Percentiles rank a stretch among this genome's conserved stretches.
phyloP scores from a whole-genome alignment of 2,329 filamentous ascomycete species.

The Cladosporium colombiae region DNA sequence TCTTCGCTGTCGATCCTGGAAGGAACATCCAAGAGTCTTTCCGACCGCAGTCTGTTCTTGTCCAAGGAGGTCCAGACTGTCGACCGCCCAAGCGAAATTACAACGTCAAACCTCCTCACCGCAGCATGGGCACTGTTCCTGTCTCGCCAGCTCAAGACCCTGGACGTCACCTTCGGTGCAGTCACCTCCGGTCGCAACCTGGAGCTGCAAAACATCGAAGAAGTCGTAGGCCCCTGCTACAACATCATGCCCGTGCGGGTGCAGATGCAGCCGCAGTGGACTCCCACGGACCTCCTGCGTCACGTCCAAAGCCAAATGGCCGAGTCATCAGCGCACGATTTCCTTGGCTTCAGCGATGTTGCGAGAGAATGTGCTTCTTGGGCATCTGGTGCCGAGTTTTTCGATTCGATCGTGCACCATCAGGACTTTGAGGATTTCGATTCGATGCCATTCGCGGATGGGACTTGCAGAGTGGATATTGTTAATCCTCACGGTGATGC shows the following conservation, averaged over 20 bases:
- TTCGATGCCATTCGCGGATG: constrained; percentile 47
- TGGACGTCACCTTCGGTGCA: constrained; percentile 62
- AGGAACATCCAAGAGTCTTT: background rate
- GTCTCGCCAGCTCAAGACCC: constrained; percentile 49
- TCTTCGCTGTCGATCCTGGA: background rate
- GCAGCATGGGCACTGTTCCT: constrained; percentile 60
- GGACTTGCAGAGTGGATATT: constrained; percentile 35
- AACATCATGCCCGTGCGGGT: constrained; percentile 68
- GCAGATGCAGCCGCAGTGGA: constrained; percentile 51
- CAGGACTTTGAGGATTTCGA: constrained; percentile 55
- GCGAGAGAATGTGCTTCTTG: constrained; percentile 36
- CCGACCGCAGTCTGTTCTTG: constrained; percentile 7
- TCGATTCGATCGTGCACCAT: constrained; percentile 42
- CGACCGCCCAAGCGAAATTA: constrained; percentile 26
- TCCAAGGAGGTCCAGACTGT: constrained; percentile 9
- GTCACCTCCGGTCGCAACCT: constrained; percentile 66
- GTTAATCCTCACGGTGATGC: constrained; percentile 55
- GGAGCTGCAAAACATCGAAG: constrained; percentile 56
- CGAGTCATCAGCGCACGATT: constrained; percentile 38
- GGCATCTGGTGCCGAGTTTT: constrained; percentile 31
- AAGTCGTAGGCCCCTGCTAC: constrained; percentile 65
- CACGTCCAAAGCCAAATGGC: constrained; percentile 41
- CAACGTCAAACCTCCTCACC: constrained; percentile 50
- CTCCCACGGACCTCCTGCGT: constrained; percentile 37
- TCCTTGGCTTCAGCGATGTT: constrained; percentile 41